A percentile compares a stretch with the other conserved stretches of the same genome.
Conservation (phyloP, 208 protist species). For the Trypanosoma melophagium region DNA sequence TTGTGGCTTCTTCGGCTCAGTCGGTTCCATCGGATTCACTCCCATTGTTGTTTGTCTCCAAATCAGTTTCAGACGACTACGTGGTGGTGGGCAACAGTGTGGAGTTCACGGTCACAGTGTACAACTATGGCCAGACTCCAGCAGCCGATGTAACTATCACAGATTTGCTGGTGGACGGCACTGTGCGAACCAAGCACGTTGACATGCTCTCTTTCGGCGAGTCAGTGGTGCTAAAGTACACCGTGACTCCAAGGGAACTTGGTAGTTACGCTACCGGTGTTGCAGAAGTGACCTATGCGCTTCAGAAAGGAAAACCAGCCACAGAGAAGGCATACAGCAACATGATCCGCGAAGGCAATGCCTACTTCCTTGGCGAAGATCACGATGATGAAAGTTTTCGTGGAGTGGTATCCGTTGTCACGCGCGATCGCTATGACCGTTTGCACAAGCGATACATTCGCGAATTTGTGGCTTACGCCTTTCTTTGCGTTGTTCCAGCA, state of each 20-base stretch:
- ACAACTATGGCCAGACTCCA: slow-evolving; percentile 78
- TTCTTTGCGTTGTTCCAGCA: slow-evolving; percentile 71
- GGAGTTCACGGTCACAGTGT: slow-evolving; percentile 73
- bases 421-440: slow-evolving; percentile 80
- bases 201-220: slow-evolving; percentile 61
- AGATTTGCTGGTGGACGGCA: slow-evolving; percentile 61
- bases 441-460: slow-evolving; percentile 73
- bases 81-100: slow-evolving; percentile 72
- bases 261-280: slow-evolving; percentile 72
- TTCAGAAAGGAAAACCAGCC: slow-evolving; percentile 52
- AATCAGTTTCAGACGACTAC: slow-evolving; percentile 69
- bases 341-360: slow-evolving; percentile 75
- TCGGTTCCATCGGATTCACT: slow-evolving; percentile 27
- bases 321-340: slow-evolving; percentile 73
- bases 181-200: slow-evolving; percentile 43
- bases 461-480: slow-evolving; percentile 75
- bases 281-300: slow-evolving; percentile 71
- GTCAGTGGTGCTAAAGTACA: slow-evolving; percentile 69
- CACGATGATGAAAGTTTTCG: slow-evolving; percentile 83
- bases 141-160: slow-evolving; percentile 70
- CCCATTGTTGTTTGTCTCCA: slow-evolving; percentile 80
- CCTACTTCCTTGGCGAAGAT: slow-evolving; percentile 69
- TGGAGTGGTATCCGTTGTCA: slow-evolving; percentile 79
- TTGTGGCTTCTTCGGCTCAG: slow-evolving; percentile 19
- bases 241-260: slow-evolving; percentile 57